A percentile compares a stretch with the other conserved stretches of the same genome.
Conservation (phyloP, 2,329 filamentous ascomycete species). For the Didymella keratinophila region DNA sequence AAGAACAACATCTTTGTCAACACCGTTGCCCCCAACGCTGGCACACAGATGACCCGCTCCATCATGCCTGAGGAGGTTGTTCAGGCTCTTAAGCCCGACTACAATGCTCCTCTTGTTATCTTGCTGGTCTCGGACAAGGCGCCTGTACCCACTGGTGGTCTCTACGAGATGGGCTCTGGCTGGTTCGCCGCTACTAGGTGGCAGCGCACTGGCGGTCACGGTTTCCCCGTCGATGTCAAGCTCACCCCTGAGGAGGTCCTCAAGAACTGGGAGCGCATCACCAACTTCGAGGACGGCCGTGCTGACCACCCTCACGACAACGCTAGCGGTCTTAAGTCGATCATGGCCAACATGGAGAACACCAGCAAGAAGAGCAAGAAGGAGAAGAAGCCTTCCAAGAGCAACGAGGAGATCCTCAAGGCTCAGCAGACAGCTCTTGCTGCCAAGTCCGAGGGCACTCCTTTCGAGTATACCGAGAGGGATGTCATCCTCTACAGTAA, state of each 20-base stretch:
- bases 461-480: constrained; percentile 83
- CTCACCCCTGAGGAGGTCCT: constrained; percentile 82
- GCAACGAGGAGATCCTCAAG: constrained; percentile 71
- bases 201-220: constrained; percentile 89
- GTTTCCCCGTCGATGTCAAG: constrained; percentile 86
- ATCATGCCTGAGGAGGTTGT: constrained; percentile 98
- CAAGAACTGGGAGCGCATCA: constrained; percentile 70
- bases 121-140: constrained; percentile 87
- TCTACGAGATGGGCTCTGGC: constrained; percentile 94
- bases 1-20: constrained; percentile 99
- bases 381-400: constrained; percentile 57
- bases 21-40: constrained; percentile 96
- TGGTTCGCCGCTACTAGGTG: constrained; percentile 93
- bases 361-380: constrained; percentile 58
- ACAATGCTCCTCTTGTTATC: constrained; percentile 91
- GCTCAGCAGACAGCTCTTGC: constrained; percentile 80
- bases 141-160: constrained; percentile 82
- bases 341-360: constrained; percentile 87
- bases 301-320: constrained; percentile 85
- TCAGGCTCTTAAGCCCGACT: constrained; percentile 98
- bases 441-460: constrained; percentile 73
- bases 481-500: constrained; percentile 89
- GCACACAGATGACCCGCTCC: constrained; percentile 91
- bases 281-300: constrained; percentile 85
- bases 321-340: constrained; percentile 78